A percentile compares a stretch with the other conserved stretches of the same genome.
phyloP scores from a whole-genome alignment of 2,329 filamentous ascomycete species.

The Tricladium varicosporioides region DNA sequence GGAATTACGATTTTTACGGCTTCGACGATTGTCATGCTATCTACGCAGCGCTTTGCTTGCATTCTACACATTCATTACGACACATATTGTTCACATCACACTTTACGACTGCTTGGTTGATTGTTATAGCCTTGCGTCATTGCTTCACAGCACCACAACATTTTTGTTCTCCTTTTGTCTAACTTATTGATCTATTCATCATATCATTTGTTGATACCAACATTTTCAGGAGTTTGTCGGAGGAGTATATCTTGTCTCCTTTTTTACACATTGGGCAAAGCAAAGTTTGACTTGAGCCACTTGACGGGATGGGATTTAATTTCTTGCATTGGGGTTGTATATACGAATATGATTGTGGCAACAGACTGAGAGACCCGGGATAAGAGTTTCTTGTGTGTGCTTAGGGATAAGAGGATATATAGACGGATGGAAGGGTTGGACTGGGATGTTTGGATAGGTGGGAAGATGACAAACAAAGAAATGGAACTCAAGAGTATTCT shows the following conservation, averaged over 20 bases:
- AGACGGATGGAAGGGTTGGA: not conserved
- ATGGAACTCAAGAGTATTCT: not conserved
- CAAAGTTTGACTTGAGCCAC: no score
- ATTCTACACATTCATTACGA: not conserved
- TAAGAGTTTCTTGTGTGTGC: not conserved
- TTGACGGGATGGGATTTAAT: not conserved
- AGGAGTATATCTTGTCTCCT: not conserved
- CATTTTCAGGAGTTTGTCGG: slow-evolving; percentile 22
- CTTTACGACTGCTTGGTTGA: not conserved
- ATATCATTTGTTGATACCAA: slow-evolving; percentile 23
- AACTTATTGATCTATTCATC: slow-evolving; percentile 2
- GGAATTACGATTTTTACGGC: not conserved
- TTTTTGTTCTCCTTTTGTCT: slow-evolving; percentile 3
- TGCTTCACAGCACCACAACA: not conserved
- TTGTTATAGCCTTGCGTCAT: not conserved
- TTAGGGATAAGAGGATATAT: not conserved
- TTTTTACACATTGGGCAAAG: not conserved
- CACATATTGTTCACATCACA: not conserved
- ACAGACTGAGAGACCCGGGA: not conserved
- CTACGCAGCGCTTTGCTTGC: not conserved
- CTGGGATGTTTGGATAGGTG: not conserved
- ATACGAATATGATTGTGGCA: not conserved
- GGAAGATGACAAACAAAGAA: not conserved
- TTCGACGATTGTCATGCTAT: not conserved
- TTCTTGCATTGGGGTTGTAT: not conserved